A percentile compares a stretch with the other conserved stretches of the same genome.
phyloP scores from a whole-genome alignment of 306 rosid genomes.

The Begonia fuchsioides region DNA sequence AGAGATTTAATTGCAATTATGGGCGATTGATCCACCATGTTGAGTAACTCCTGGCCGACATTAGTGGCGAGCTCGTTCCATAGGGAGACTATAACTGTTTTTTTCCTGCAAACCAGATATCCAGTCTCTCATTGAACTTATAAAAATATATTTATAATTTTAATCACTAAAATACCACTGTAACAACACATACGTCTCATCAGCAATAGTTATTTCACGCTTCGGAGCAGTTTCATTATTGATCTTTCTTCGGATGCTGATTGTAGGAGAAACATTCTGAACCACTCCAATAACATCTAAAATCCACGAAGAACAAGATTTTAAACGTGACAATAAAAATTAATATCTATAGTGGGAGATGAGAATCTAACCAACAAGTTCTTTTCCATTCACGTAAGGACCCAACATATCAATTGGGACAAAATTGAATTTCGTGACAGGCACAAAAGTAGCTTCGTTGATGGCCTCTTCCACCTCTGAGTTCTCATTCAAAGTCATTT shows the following conservation, averaged over 20 bases:
- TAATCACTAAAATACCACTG: background rate
- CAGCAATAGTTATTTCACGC: constrained; percentile 93
- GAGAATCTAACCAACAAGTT: constrained; percentile 61
- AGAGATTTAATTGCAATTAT: constrained; percentile 71
- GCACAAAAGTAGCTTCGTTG: constrained; percentile 56
- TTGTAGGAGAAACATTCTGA: constrained; percentile 67
- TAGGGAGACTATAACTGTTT: constrained; percentile 75
- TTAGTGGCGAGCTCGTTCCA: constrained; percentile 87
- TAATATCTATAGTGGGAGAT: background rate
- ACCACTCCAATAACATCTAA: constrained; percentile 86
- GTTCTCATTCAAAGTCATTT: constrained; percentile 72
- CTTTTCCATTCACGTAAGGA: constrained; percentile 52
- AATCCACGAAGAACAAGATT: background rate
- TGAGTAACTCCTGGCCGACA: constrained; percentile 67
- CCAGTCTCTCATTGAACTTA: background rate
- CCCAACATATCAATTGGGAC: constrained; percentile 78
- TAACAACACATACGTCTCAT: constrained; percentile 45
- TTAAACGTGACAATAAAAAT: background rate
- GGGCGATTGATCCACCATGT: constrained; percentile 50
- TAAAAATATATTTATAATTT: background rate
- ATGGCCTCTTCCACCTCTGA: constrained; percentile 85
- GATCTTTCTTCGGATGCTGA: constrained; percentile 75
- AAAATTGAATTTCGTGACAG: constrained; percentile 62
- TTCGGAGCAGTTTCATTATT: constrained; percentile 65
- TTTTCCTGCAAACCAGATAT: constrained; percentile 37